phyloP scores from a whole-genome alignment of 345 rosid species.

The Moringa oleifera region DNA sequence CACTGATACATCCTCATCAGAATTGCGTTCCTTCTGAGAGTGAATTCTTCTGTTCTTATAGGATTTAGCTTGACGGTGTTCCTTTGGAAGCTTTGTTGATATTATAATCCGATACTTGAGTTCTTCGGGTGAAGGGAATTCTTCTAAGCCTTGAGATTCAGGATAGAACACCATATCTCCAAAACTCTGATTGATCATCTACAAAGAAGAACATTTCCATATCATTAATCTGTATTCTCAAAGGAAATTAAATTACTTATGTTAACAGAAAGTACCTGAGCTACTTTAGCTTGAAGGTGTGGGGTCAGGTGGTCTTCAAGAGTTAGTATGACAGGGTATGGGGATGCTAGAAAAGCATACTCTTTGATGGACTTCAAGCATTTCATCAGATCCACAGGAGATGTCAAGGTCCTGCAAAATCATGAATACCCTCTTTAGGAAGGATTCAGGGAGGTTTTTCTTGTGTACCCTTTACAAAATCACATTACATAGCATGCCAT shows the following conservation, averaged over 20 bases:
- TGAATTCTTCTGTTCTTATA: slow-evolving; percentile 15
- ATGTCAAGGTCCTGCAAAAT: slow-evolving; percentile 63
- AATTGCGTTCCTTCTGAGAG: slow-evolving; percentile 32
- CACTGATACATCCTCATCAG: slow-evolving; percentile 46
- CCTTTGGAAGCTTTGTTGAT: slow-evolving; percentile 66
- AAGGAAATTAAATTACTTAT: background rate
- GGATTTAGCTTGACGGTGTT: slow-evolving; percentile 22
- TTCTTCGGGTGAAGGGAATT: slow-evolving; percentile 70
- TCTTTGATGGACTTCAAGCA: slow-evolving; percentile 69
- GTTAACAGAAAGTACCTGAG: slow-evolving; percentile 44
- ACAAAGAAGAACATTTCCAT: slow-evolving; percentile 2
- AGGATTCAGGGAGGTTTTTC: too few species aligned
- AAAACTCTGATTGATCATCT: slow-evolving; percentile 55
- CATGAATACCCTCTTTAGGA: slow-evolving; percentile 20
- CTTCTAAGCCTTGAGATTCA: slow-evolving; percentile 39
- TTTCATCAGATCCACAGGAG: slow-evolving; percentile 78
- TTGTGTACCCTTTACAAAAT: too few species aligned
- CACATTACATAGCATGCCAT: slow-evolving; percentile 5
- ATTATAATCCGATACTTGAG: slow-evolving; percentile 50
- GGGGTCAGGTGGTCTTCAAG: slow-evolving; percentile 74
- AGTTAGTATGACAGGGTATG: slow-evolving; percentile 64
- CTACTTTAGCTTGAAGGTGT: slow-evolving; percentile 69
- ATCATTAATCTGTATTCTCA: slow-evolving; percentile 4
- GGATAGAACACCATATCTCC: slow-evolving; percentile 48
- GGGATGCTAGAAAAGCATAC: slow-evolving; percentile 57